phyloP scores from a whole-genome alignment of 352 stramenopile species.

The Globisporangium solare region DNA sequence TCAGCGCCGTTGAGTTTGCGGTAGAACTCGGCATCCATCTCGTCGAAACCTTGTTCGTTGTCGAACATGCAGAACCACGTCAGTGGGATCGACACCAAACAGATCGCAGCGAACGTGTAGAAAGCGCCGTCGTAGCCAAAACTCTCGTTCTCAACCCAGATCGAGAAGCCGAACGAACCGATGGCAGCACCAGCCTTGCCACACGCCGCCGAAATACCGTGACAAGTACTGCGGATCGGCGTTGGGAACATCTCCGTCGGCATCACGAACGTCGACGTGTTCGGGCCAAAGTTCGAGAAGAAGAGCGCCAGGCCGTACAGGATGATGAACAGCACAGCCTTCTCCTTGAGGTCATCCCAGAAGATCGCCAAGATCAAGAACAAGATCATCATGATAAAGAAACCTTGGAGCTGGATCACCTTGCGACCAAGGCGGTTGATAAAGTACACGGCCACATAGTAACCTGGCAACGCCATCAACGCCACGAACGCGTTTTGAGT shows the following conservation, averaged over 20 bases:
- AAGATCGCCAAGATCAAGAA: constrained; percentile 52
- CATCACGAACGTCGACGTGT: constrained; percentile 87
- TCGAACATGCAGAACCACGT: constrained; percentile 63
- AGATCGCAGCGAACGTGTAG: constrained; percentile 47
- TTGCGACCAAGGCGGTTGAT: constrained; percentile 67
- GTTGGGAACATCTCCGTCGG: constrained; percentile 69
- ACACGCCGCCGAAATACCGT: no score
- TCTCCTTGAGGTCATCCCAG: constrained; percentile 42
- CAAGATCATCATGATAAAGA: constrained; percentile 53
- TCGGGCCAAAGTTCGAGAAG: constrained; percentile 85
- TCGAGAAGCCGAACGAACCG: no score
- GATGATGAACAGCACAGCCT: constrained; percentile 54
- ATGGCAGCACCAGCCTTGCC: no score
- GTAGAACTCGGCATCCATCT: constrained; percentile 58
- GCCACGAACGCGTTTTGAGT: constrained; percentile 15
- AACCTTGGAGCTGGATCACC: constrained; percentile 67
- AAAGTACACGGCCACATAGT: constrained; percentile 36
- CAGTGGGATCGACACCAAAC: constrained; percentile 38
- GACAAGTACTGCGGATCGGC: constrained; percentile 14
- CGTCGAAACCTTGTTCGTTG: constrained; percentile 38
- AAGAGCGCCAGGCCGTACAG: constrained; percentile 73
- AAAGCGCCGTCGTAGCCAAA: no score
- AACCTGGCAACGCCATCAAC: no score
- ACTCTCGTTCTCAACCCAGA: no score
- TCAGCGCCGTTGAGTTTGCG: constrained; percentile 26